Evolutionary conservation across 2,329 filamentous ascomycete genomes (phyloP).

Genomic region (Phialophora verrucosa): DNA sequence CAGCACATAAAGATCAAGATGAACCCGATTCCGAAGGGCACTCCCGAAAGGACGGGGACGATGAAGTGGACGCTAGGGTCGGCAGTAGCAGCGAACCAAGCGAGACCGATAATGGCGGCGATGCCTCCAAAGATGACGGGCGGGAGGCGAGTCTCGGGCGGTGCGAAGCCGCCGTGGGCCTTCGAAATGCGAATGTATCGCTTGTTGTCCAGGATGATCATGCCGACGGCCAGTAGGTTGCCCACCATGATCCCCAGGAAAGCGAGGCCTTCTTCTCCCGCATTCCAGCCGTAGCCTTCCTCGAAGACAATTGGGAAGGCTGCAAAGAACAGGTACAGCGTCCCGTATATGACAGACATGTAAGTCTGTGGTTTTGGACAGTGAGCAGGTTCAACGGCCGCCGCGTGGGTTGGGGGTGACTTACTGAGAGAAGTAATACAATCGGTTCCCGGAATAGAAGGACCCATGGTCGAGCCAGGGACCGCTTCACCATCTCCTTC

Average conservation of each 20-base stretch:
- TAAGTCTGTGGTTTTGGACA: conserved; percentile 21
- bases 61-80: conserved; percentile 48
- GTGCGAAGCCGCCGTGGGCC: conserved; percentile 23
- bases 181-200: conserved; percentile 35
- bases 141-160: conserved; percentile 58
- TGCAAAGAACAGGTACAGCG: conserved; percentile 64
- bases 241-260: conserved; percentile 69
- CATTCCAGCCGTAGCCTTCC: conserved; percentile 62
- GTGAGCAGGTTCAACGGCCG: background rate
- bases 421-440: conserved; percentile 64
- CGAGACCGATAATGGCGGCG: conserved; percentile 61
- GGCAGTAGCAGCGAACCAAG: conserved; percentile 66
- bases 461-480: conserved; percentile 68
- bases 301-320: conserved; percentile 71
- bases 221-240: conserved; percentile 48
- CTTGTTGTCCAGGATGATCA: conserved; percentile 50
- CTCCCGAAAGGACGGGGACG: conserved; percentile 45
- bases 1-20: conserved; percentile 48
- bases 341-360: conserved; percentile 75
- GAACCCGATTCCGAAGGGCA: conserved; percentile 49
- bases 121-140: conserved; percentile 57
- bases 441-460: conserved; percentile 74
- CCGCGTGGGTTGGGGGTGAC: conserved; percentile 52
- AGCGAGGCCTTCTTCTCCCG: conserved; percentile 65
- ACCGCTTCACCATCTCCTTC: conserved; percentile 59